A percentile compares a stretch with the other conserved stretches of the same genome.
Evolutionary conservation across 306 rosid genomes (phyloP).

Genomic region (Quercus aquifolioides): DNA sequence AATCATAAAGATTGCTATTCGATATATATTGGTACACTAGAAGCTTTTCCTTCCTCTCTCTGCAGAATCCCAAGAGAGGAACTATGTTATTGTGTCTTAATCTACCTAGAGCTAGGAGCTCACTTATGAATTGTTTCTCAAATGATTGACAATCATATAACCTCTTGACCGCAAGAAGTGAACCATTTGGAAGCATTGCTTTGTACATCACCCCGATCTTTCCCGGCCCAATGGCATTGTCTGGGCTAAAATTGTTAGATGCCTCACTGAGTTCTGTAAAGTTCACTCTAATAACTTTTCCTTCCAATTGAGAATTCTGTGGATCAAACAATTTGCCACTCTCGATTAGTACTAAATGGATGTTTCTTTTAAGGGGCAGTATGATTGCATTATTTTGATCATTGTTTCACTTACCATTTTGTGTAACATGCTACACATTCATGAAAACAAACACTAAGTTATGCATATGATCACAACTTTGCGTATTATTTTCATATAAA

Average conservation of each 20-base stretch:
- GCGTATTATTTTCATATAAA: too few species aligned
- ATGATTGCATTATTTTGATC: too few species aligned
- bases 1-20: slow-evolving; percentile 33
- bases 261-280: slow-evolving; percentile 19
- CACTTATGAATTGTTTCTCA: slow-evolving; percentile 12
- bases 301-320: background rate
- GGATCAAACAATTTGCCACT: too few species aligned
- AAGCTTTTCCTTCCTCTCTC: slow-evolving; percentile 7
- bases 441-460: too few species aligned
- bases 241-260: slow-evolving; percentile 16
- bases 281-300: slow-evolving; percentile 3
- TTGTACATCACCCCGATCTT: slow-evolving; percentile 32
- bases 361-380: too few species aligned
- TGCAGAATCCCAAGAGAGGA: slow-evolving; percentile 7
- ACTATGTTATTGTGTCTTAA: slow-evolving; percentile 19
- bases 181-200: slow-evolving; percentile 18
- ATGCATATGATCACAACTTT: too few species aligned
- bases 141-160: background rate
- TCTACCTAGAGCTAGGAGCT: slow-evolving; percentile 16
- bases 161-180: slow-evolving; percentile 27
- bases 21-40: background rate
- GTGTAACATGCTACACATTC: too few species aligned
- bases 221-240: slow-evolving; percentile 33
- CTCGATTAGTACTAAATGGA: too few species aligned
- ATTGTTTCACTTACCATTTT: too few species aligned